Conservation (phyloP, 148 eudicot genomes). For the Rhododendron griersonianum region DNA sequence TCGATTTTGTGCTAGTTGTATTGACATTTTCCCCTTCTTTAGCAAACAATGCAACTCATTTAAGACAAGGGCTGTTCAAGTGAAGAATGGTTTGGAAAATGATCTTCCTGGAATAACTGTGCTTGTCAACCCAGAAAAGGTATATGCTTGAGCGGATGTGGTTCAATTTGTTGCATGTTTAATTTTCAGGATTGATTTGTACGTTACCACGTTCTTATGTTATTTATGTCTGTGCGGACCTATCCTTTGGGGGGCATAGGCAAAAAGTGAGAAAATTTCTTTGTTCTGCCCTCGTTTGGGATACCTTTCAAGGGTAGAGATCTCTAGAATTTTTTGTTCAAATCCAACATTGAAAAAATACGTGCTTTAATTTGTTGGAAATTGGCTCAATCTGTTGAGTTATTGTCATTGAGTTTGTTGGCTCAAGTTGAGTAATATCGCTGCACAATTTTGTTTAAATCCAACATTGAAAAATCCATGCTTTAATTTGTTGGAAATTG, state of each 20-base stretch:
- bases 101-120: constrained; percentile 48
- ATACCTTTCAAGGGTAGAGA: not conserved
- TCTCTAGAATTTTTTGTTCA: not conserved
- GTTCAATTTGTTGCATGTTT: not conserved
- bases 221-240: not conserved
- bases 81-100: constrained; percentile 42
- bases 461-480: not conserved
- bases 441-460: not conserved
- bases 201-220: not conserved
- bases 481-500: not conserved
- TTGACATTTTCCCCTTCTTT: not conserved
- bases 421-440: not conserved
- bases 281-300: not conserved
- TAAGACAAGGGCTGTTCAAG: constrained; percentile 46
- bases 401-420: not conserved
- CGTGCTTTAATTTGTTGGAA: not conserved
- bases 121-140: constrained; percentile 66
- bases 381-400: not conserved
- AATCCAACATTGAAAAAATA: not conserved
- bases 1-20: not conserved
- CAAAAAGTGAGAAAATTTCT: not conserved
- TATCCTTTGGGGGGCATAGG: not conserved
- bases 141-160: constrained; percentile 11
- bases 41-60: constrained; percentile 58
- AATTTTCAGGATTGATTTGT: not conserved